Evolutionary conservation across 495 filamentous ascomycete species (phyloP).

Genomic region (Hypomontagnella submonticulosa): DNA sequence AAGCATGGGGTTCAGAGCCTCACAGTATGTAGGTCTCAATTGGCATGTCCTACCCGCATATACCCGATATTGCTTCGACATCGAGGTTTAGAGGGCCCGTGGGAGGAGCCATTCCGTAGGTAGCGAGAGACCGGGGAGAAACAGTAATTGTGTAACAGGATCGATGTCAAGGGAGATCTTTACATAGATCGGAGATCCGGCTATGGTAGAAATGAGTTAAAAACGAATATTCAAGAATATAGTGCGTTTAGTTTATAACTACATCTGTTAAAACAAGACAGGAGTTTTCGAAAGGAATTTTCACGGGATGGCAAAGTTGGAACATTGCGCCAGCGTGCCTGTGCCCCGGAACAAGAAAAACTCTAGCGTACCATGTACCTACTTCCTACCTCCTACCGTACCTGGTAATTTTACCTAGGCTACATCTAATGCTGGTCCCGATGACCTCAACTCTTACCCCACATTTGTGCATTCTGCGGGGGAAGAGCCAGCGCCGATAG

Average conservation of each 20-base stretch:
- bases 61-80: conserved; percentile 87
- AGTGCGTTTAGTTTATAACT: too few relatives aligned
- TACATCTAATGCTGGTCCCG: too few relatives aligned
- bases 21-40: background rate
- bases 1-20: background rate
- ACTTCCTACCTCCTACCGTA: too few relatives aligned
- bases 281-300: conserved; percentile 33
- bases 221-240: too few relatives aligned
- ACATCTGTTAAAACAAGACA: background rate
- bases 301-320: conserved; percentile 23
- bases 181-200: too few relatives aligned
- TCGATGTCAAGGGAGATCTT: conserved; percentile 6
- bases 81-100: conserved; percentile 74
- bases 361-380: conserved; percentile 1
- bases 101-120: conserved; percentile 72
- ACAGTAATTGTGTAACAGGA: conserved; percentile 9
- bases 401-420: conserved; percentile 5
- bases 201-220: too few relatives aligned
- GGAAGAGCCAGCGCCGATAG: conserved; percentile 25
- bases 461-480: conserved; percentile 36
- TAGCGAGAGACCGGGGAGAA: conserved; percentile 10
- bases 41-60: conserved; percentile 72
- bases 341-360: conserved; percentile 31
- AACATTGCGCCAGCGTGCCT: conserved; percentile 22
- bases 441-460: conserved; percentile 30